These are phyloP conservation scores for Dactylellina cionopaga DNA, from an alignment of 2,329 filamentous ascomycete genomes.

Conservation along the genomic window DNA sequence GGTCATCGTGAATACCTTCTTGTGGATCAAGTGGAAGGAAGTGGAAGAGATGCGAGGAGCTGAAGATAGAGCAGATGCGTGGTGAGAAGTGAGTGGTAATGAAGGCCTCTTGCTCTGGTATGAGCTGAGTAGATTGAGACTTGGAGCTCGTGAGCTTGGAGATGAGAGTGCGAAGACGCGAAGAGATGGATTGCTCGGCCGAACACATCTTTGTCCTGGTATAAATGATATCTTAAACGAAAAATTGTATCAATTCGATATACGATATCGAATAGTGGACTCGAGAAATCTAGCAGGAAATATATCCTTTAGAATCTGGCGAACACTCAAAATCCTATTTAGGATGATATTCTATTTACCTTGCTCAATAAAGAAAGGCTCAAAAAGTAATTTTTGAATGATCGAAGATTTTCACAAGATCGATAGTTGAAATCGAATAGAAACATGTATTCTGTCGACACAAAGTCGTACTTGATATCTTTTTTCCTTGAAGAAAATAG, in stretches of 20 bases:
- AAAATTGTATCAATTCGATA: too few relatives aligned
- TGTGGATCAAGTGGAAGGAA: not conserved
- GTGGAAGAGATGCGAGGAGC: constrained; percentile 4
- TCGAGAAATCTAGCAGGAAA: too few relatives aligned
- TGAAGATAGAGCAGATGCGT: constrained; percentile 26
- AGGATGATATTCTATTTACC: too few relatives aligned
- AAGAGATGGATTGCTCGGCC: constrained; percentile 13
- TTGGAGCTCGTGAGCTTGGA: constrained; percentile 26
- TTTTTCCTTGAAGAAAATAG: not conserved
- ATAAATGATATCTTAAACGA: not conserved
- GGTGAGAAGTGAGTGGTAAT: constrained; percentile 15
- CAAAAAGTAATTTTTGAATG: not conserved
- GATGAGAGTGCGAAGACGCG: constrained; percentile 18
- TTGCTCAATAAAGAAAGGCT: too few relatives aligned
- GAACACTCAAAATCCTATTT: too few relatives aligned
- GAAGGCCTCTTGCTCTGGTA: constrained; percentile 19
- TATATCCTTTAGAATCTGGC: not conserved
- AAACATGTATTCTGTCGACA: too few relatives aligned
- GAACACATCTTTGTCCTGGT: constrained; percentile 23
- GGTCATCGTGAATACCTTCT: constrained; percentile 7
- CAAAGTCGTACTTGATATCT: too few relatives aligned
- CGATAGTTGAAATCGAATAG: too few relatives aligned
- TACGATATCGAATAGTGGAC: not conserved
- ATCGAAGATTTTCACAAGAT: too few relatives aligned
- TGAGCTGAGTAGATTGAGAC: constrained; percentile 1